A percentile compares a stretch with the other conserved stretches of the same genome.
Evolutionary conservation across 371 early-diverging fungal species (phyloP).

Genomic region (Mortierella sp.): DNA sequence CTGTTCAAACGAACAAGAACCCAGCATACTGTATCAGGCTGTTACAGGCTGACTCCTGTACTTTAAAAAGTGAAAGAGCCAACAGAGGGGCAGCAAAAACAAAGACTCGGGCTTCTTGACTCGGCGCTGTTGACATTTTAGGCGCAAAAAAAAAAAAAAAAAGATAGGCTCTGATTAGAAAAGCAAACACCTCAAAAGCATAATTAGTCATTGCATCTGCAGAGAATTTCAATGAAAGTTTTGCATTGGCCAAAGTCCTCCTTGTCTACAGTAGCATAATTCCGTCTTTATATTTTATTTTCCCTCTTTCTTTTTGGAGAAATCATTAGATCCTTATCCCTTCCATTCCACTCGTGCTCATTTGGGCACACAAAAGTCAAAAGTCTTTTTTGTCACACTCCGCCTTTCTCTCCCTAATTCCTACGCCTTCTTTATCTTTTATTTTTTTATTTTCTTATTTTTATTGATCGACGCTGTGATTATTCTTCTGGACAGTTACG

Average conservation of each 20-base stretch:
- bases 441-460: not conserved
- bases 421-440: too few species aligned
- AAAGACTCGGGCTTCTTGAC: not conserved
- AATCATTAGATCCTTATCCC: slow-evolving; percentile 1
- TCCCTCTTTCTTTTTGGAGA: not conserved
- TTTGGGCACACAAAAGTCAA: not conserved
- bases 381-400: not conserved
- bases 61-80: not conserved
- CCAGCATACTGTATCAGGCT: not conserved
- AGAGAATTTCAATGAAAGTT: too few species aligned
- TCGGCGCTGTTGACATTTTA: not conserved
- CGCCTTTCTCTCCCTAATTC: not conserved
- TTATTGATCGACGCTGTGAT: not conserved
- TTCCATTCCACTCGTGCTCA: not conserved
- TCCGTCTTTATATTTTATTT: not conserved
- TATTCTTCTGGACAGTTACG: not conserved
- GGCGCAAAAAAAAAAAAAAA: too few species aligned
- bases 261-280: too few species aligned
- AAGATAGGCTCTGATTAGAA: not conserved
- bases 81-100: slow-evolving; percentile 3
- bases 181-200: not conserved
- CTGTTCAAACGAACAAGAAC: not conserved
- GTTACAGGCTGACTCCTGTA: not conserved
- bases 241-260: too few species aligned
- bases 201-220: not conserved